Conservation (phyloP, 129 eudicot species). For the Daucus carota region DH1_v3.0 NC_030386.2:38392001-38392500, state of each 20-base stretch:
- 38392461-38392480: neutral
- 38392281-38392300: neutral
- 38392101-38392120: neutral
- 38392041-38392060: neutral
- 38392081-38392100: neutral
- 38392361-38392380: slow-evolving; percentile 23
- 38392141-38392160: neutral
- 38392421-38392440: neutral
- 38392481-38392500: neutral
- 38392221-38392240: slow-evolving; percentile 9
- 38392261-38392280: slow-evolving; percentile 8
- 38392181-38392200: slow-evolving; percentile 10
- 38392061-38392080: neutral
- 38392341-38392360: slow-evolving; percentile 10
- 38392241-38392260: neutral
- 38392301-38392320: neutral
- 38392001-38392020: neutral
- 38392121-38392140: neutral
- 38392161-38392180: slow-evolving; percentile 7
- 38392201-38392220: slow-evolving; percentile 19
- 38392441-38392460: neutral
- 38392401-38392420: neutral
- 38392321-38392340: slow-evolving; percentile 25
- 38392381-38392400: slow-evolving; percentile 7
- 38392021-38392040: neutral